Percentiles rank a stretch among this genome's conserved stretches.
Conservation (phyloP, 768 basidiomycete genomes). For the Kwoniella mangroviensis region DNA sequence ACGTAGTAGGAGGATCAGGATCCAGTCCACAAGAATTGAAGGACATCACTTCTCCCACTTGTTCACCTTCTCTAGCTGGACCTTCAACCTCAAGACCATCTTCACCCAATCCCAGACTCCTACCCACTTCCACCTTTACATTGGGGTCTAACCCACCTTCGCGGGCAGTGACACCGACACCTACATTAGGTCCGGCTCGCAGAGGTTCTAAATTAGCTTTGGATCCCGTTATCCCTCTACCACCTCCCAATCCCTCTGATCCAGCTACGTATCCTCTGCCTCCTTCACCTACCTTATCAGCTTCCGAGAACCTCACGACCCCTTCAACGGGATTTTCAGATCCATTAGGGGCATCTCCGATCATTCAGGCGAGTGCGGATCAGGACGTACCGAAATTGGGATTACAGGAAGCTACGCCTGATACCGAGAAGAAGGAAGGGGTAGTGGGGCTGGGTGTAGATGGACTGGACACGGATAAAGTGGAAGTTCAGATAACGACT, state of each 20-base stretch:
- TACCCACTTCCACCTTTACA: slow-evolving; percentile 23
- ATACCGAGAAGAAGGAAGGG: slow-evolving; percentile 11
- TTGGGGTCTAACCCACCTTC: slow-evolving; percentile 39
- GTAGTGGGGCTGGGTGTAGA: slow-evolving; percentile 11
- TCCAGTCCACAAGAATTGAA: slow-evolving; percentile 36
- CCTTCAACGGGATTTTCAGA: slow-evolving; percentile 29
- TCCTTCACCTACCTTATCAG: slow-evolving; percentile 36
- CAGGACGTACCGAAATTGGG: slow-evolving; percentile 20
- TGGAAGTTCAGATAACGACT: not conserved
- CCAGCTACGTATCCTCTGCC: slow-evolving; percentile 51
- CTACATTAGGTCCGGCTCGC: slow-evolving; percentile 17
- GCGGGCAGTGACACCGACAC: slow-evolving; percentile 20
- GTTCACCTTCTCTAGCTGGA: slow-evolving; percentile 15
- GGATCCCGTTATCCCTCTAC: slow-evolving; percentile 23
- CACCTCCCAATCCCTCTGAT: slow-evolving; percentile 43
- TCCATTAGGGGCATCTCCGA: slow-evolving; percentile 44
- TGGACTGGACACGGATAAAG: slow-evolving; percentile 4
- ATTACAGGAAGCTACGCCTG: slow-evolving; percentile 24
- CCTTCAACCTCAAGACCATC: slow-evolving; percentile 15
- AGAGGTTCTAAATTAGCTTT: slow-evolving; percentile 12
- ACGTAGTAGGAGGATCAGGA: not conserved
- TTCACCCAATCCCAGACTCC: slow-evolving; percentile 24
- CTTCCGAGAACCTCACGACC: slow-evolving; percentile 7
- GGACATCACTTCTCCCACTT: slow-evolving; percentile 23
- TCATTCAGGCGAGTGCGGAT: not conserved